Evolutionary conservation across 768 basidiomycete genomes (phyloP), one percentile per base, ranked within the genome.

Genomic region (Rhodotorula diobovata): DNA sequence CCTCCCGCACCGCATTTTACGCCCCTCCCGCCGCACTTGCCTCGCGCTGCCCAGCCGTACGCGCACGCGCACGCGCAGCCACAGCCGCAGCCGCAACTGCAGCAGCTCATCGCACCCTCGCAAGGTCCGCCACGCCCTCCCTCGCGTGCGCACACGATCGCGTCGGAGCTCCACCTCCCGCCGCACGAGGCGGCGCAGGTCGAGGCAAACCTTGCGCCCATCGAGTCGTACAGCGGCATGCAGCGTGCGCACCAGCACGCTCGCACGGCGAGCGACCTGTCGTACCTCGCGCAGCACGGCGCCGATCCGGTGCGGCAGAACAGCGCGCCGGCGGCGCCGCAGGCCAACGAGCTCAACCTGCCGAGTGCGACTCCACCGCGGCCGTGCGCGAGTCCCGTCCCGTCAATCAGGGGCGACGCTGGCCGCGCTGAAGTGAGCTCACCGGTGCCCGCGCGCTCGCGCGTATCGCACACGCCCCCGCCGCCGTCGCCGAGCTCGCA

Each of bases 401-500:
- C 68, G 0, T 45, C 56, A 4, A 30, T 34, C 34, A 59, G 57
- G 7, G 23, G 20, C 15, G 41, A 21, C 32, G 28, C 43, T 34
- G 14, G 21, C 30, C 6, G 10, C 53, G 25, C 18, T 2, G 25
- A 16, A 39, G 28, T 2, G n/a, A 10, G 32, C 16, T 25, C 58
- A 18, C 2, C 58, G 11, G 23, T 30, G 57, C 28, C 58, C 8
- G 20, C 58, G 2, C 39, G 11, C 16, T 4, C 25, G 21, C 56
- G 58, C 39, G 6, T 11, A 15, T 35, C 18, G n/a, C 39, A 35
- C 7, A 70, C 69, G n/a, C 71, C 71, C 2, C 71, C 75, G 4
- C 71, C 74, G 11, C 65, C 66, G 10, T 48, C 71, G 11, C 70
- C 67, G 8, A 66, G n/a, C 57, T 45, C 60, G 51, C 43, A 35